Percentiles rank a stretch among this genome's conserved stretches.
phyloP scores from a whole-genome alignment of 129 eudicot genomes.

The Chrysanthemum makinoi region DNA sequence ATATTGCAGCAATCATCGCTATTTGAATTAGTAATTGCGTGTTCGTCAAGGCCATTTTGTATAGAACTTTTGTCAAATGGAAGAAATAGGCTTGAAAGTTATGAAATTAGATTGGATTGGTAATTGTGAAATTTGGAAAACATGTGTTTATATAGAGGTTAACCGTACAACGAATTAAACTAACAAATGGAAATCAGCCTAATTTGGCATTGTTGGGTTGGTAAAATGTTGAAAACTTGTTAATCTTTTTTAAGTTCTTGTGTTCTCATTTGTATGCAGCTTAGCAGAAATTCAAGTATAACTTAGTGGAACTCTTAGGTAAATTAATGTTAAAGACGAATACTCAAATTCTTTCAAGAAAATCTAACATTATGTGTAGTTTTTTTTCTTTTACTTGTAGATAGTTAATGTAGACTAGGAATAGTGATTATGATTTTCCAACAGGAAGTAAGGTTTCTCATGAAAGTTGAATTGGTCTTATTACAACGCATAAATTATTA shows the following conservation, averaged over 20 bases:
- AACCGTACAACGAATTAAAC: background rate
- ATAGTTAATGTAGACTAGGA: too few species aligned
- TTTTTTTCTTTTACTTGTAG: too few species aligned
- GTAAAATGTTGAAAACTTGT: conserved; percentile 16
- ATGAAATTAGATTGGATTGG: background rate
- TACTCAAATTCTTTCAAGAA: too few species aligned
- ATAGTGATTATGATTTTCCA: too few species aligned
- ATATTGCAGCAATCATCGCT: background rate
- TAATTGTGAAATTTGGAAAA: background rate
- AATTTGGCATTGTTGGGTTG: conserved; percentile 35
- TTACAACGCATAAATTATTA: too few species aligned
- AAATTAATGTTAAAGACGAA: too few species aligned
- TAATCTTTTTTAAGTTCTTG: conserved; percentile 3
- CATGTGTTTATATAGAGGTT: conserved; percentile 33
- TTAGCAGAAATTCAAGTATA: background rate
- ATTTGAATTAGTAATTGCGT: conserved; percentile 6
- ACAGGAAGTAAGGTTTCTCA: too few species aligned
- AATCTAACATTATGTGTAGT: too few species aligned
- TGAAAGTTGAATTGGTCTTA: too few species aligned
- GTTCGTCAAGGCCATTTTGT: background rate
- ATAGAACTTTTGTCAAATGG: background rate
- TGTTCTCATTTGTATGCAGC: conserved; percentile 29
- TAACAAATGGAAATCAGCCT: conserved; percentile 22
- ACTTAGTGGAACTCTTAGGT: background rate
- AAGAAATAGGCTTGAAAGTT: conserved; percentile 1